Evolutionary conservation across 371 early-diverging fungal genomes (phyloP), one percentile per base, ranked within the genome.

Genomic region (Mortierella sp.): DNA sequence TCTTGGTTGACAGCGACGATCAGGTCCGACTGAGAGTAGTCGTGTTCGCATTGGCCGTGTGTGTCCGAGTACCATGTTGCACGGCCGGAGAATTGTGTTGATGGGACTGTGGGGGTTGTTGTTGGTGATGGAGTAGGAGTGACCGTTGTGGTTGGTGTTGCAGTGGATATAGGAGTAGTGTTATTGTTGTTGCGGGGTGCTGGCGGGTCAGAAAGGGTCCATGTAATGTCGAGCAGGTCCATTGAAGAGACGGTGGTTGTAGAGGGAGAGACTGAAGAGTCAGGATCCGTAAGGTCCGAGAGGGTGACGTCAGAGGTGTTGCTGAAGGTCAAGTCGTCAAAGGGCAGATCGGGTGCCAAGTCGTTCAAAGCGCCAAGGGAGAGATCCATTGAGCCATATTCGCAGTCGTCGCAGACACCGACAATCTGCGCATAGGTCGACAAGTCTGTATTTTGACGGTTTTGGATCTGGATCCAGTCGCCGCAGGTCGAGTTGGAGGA

Each of bases 1-100:
- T 55, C 74, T n/a, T 83, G 73, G 48, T 84, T 84, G 37, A 84
- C 81, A 19, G 85, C 85, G 3, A 84, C 85, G 57, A 84, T 84
- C 71, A 84, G 28, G 37, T 84, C 85, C 8, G 85, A 84, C 26
- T 84, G 85, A 2, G 85, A 84, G 71, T 80, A 84, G 13, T 73
- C 46, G 40, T 84, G 81, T 21, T 74, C 85, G 37, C 85, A 84
- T 24, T 73, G 74, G 10, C 85, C 85, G 40, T 43, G 70, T 24
- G 85, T 84, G n/a, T 84, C 85, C 6, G 85, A 84, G 76, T 80
- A 84, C 85, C 85, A 84, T 19, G 85, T 84, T 5, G 73, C 85
- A 1, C 81, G 81, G 1, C 85, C 85, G 0, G 81, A 50, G 78
- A 75, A 84, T 53, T 76, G 71, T 26, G 37, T 8, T 64, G 72